Evolutionary conservation across 768 basidiomycete genomes (phyloP).

Genomic region (Agaricus subrufescens): DNA sequence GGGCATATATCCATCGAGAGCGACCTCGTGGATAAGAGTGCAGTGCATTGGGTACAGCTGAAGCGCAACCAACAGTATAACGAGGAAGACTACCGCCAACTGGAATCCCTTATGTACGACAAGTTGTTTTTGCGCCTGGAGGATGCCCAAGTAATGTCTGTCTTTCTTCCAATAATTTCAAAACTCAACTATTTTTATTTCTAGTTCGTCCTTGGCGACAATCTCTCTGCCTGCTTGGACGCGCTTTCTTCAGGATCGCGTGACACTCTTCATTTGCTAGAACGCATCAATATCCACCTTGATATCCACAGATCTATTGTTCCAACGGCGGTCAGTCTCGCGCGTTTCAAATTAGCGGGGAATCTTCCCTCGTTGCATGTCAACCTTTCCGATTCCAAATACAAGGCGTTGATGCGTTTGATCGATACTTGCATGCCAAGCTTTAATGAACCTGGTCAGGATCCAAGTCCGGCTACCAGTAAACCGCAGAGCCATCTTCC

Average conservation of each 20-base stretch:
- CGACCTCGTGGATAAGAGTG: conserved; percentile 80
- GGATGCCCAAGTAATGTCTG: conserved; percentile 72
- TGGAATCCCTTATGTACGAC: conserved; percentile 96
- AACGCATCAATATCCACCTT: conserved; percentile 87
- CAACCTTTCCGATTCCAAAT: conserved; percentile 88
- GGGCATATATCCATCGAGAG: conserved; percentile 95
- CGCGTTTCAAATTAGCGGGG: conserved; percentile 88
- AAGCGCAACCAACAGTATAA: conserved; percentile 83
- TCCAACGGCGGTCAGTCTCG: conserved; percentile 72
- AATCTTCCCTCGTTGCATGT: conserved; percentile 82
- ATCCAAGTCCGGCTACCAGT: conserved; percentile 12
- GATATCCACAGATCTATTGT: conserved; percentile 92
- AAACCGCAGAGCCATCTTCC: conserved; percentile 21
- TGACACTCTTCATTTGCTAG: conserved; percentile 79
- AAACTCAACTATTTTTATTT: not conserved
- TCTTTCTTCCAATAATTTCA: conserved; percentile 30
- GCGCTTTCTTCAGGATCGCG: conserved; percentile 59
- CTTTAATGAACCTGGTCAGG: conserved; percentile 51
- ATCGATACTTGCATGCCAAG: conserved; percentile 88
- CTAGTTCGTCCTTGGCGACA: conserved; percentile 86
- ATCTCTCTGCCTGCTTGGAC: conserved; percentile 74
- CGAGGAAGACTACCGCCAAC: conserved; percentile 78
- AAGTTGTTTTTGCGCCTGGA: conserved; percentile 77
- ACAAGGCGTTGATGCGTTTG: conserved; percentile 87
- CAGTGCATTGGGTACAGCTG: conserved; percentile 68